These are phyloP conservation scores for Podila verticillata DNA, from an alignment of 192 early-diverging fungal genomes.

Conservation along the genomic window DNA sequence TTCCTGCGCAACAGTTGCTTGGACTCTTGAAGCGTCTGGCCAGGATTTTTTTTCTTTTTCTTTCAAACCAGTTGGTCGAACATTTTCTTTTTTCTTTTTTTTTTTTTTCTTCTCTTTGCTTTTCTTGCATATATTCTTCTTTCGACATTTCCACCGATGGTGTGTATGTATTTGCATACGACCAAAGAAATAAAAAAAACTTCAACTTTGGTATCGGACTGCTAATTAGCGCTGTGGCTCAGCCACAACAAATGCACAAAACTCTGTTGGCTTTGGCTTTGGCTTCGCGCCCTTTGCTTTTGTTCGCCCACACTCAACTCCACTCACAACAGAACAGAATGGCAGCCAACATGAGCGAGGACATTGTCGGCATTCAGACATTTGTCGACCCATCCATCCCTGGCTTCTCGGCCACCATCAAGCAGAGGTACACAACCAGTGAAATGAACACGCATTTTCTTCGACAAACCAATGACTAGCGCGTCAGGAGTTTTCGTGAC, in stretches of 20 bases:
- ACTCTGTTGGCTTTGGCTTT: no score
- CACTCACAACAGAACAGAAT: not conserved
- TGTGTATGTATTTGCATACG: not conserved
- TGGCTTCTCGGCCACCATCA: constrained; percentile 68
- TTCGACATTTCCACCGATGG: no score
- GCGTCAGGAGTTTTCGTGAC: no score
- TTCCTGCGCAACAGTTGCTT: not conserved
- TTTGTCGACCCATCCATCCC: constrained; percentile 58
- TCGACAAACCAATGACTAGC: not conserved
- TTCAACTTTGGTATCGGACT: not conserved
- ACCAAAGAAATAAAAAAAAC: not conserved
- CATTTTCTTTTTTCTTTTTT: constrained; percentile 1
- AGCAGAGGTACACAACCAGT: constrained; percentile 58
- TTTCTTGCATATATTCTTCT: not conserved
- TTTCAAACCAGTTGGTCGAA: no score
- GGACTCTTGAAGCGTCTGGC: not conserved
- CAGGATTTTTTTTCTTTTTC: constrained; percentile 8
- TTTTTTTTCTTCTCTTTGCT: not conserved
- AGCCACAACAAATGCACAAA: constrained; percentile 2
- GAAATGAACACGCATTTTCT: not conserved
- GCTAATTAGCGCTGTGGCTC: not conserved
- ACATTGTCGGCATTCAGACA: constrained; percentile 73
- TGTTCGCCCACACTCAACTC: not conserved
- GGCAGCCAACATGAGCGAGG: constrained; percentile 54
- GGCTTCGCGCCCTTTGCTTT: not conserved